These are phyloP conservation scores for Seminavis robusta DNA, from an alignment of 108 stramenopile genomes.

Conservation along the genomic window DNA sequence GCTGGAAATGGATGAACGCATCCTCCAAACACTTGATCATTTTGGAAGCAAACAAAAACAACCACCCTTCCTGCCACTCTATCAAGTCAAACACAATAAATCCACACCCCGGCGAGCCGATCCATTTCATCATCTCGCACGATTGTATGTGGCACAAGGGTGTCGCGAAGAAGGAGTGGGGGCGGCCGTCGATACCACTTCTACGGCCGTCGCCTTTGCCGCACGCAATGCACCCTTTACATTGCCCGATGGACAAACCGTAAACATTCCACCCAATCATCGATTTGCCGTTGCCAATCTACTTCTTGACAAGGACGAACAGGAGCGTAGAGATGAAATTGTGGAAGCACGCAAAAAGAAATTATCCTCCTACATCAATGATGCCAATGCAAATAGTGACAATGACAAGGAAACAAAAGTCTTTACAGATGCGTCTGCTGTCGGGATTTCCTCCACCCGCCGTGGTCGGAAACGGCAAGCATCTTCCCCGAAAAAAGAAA, in stretches of 20 bases:
- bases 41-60: conserved; percentile 24
- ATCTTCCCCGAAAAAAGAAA: background rate
- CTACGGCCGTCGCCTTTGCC: conserved; percentile 32
- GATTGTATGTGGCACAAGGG: conserved; percentile 60
- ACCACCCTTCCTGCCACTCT: conserved; percentile 54
- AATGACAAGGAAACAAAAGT: conserved; percentile 12
- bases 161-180: conserved; percentile 70
- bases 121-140: conserved; percentile 53
- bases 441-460: conserved; percentile 37
- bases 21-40: conserved; percentile 40
- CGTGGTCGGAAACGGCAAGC: conserved; percentile 2
- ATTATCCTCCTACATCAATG: background rate
- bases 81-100: conserved; percentile 60
- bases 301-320: conserved; percentile 29
- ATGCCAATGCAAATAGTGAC: background rate
- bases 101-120: conserved; percentile 22
- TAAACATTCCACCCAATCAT: conserved; percentile 59
- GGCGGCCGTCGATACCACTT: conserved; percentile 56
- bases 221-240: conserved; percentile 55
- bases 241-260: conserved; percentile 69
- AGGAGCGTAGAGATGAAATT: conserved; percentile 31
- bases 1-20: conserved; percentile 53
- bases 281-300: conserved; percentile 72
- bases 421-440: conserved; percentile 40
- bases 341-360: conserved; percentile 28